These are phyloP conservation scores for Dillenia suffruticosa DNA, from an alignment of 164 flowering plant genomes.

Conservation along the genomic window DNA sequence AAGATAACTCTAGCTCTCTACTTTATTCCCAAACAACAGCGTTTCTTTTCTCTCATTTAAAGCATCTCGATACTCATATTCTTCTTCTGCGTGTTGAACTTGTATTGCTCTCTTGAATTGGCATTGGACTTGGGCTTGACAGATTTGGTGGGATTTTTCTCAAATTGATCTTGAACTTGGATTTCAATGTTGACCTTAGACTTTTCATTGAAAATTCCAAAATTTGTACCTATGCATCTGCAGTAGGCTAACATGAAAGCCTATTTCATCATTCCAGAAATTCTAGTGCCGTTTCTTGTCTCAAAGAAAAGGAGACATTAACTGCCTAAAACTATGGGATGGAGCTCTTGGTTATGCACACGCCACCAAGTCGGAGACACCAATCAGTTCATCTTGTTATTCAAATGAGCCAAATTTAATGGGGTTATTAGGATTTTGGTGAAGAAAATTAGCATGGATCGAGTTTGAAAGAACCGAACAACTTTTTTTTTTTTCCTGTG, in stretches of 20 bases:
- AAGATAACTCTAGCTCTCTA: too few species aligned
- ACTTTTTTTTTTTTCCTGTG: slow-evolving; percentile 20
- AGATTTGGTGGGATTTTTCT: too few species aligned
- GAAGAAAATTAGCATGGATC: slow-evolving; percentile 10
- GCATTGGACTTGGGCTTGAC: too few species aligned
- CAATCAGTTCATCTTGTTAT: slow-evolving; percentile 9
- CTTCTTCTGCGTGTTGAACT: too few species aligned
- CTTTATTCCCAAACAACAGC: too few species aligned
- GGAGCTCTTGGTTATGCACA: slow-evolving; percentile 26
- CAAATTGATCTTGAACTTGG: too few species aligned
- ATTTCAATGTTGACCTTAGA: too few species aligned
- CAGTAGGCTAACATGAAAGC: slow-evolving; percentile 3
- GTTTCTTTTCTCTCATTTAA: too few species aligned
- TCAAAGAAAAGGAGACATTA: slow-evolving; percentile 6
- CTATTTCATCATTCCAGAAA: not conserved
- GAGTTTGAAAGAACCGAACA: slow-evolving; percentile 26
- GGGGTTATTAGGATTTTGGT: slow-evolving; percentile 20
- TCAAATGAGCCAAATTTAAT: slow-evolving; percentile 13
- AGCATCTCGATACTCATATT: too few species aligned
- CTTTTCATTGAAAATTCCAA: too few species aligned
- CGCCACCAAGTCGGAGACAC: slow-evolving; percentile 16
- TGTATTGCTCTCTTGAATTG: too few species aligned
- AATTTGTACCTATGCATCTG: slow-evolving; percentile 9
- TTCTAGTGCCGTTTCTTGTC: slow-evolving; percentile 1
- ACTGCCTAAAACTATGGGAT: slow-evolving; percentile 14